Percentiles rank a stretch among this genome's conserved stretches.
Evolutionary conservation across 352 stramenopile genomes (phyloP).

Genomic region (Ophiocytium majus): DNA sequence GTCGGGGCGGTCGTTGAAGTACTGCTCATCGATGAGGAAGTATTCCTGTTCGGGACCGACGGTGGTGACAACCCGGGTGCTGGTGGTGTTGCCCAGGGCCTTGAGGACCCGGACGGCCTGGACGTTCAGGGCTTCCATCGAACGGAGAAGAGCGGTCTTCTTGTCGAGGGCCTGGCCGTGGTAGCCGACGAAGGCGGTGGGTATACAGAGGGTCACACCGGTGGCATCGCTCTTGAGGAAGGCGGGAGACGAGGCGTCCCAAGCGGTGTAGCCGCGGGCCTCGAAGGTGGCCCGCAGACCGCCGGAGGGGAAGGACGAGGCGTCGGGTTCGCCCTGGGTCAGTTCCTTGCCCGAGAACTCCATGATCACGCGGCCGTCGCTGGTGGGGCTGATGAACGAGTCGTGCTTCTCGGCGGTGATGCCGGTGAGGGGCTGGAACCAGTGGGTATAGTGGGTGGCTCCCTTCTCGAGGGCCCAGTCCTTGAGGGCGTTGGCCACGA

Average conservation of each 20-base stretch:
- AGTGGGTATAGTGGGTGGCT: constrained; percentile 77
- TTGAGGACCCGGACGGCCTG: no score
- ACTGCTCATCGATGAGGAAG: no score
- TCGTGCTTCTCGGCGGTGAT: constrained; percentile 68
- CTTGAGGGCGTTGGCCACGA: constrained; percentile 49
- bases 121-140: no score
- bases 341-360: background rate
- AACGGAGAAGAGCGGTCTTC: no score
- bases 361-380: background rate
- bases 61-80: no score
- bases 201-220: constrained; percentile 66
- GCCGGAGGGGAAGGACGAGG: constrained; percentile 69
- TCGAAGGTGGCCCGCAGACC: constrained; percentile 72
- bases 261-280: constrained; percentile 71
- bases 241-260: constrained; percentile 70
- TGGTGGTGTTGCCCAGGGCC: no score
- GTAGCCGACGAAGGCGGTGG: background rate
- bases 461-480: constrained; percentile 60
- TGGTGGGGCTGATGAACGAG: constrained; percentile 59
- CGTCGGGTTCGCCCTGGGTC: background rate
- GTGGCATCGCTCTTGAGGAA: no score
- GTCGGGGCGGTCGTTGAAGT: no score
- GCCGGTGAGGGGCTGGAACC: constrained; percentile 71
- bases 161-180: background rate
- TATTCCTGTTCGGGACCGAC: no score